Conservation (phyloP, 768 basidiomycete species). For the Leccinum longicurvipes region DNA sequence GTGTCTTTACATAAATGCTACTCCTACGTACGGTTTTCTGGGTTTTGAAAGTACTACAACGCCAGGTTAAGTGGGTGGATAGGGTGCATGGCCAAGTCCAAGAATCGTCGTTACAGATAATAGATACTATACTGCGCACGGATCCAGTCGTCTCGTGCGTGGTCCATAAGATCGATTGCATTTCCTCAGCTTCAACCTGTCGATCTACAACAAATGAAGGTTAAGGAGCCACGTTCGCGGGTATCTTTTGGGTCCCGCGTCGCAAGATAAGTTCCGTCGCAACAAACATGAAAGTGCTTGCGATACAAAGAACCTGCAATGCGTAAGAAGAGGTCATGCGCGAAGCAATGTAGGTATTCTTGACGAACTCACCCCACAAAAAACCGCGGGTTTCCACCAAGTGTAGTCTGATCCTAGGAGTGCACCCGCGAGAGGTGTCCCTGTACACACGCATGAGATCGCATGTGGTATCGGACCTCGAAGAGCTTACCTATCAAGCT, state of each 20-base stretch:
- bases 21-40: not conserved
- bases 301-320: conserved; percentile 16
- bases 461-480: conserved; percentile 5
- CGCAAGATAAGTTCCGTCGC: conserved; percentile 7
- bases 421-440: conserved; percentile 55
- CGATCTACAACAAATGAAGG: not conserved
- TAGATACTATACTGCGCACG: not conserved
- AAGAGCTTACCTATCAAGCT: conserved; percentile 20
- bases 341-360: not conserved
- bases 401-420: conserved; percentile 47
- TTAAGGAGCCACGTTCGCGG: not conserved
- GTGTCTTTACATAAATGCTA: not conserved
- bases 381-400: conserved; percentile 57
- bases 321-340: not conserved
- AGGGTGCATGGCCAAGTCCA: not conserved
- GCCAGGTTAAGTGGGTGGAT: not conserved
- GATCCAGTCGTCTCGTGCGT: not conserved
- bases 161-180: not conserved
- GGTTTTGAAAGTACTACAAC: not conserved
- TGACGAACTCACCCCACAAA: conserved; percentile 38
- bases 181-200: not conserved
- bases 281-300: conserved; percentile 15
- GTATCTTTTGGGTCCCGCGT: not conserved
- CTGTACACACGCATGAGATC: conserved; percentile 29
- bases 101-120: not conserved